A percentile compares a stretch with the other conserved stretches of the same genome.
Conservation (phyloP, 1,139 yeast genomes). For the Taiozyma onychis region DNA sequence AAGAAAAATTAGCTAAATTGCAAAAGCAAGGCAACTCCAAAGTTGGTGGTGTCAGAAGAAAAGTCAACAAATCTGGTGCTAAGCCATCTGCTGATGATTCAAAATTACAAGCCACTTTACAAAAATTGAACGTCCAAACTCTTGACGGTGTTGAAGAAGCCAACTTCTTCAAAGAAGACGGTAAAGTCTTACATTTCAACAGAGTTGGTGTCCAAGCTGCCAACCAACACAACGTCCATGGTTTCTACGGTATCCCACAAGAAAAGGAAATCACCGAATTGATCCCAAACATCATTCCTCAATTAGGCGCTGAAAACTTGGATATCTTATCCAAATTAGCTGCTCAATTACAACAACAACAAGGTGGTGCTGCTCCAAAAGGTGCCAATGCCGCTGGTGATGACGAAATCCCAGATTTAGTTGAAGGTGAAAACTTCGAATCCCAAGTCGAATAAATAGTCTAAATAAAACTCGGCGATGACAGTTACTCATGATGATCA, state of each 20-base stretch:
- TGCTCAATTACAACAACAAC: constrained; percentile 70
- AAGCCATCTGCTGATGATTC: constrained; percentile 74
- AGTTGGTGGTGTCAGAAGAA: constrained; percentile 88
- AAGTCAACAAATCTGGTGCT: constrained; percentile 49
- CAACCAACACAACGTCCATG: constrained; percentile 85
- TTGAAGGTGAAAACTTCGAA: constrained; percentile 93
- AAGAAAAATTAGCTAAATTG: constrained; percentile 81
- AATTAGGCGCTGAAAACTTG: constrained; percentile 94
- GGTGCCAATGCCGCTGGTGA: constrained; percentile 36
- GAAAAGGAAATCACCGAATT: constrained; percentile 90
- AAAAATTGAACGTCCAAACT: constrained; percentile 85
- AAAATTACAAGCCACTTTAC: constrained; percentile 85
- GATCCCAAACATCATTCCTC: constrained; percentile 92
- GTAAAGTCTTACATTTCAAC: constrained; percentile 92
- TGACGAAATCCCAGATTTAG: constrained; percentile 77
- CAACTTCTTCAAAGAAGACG: constrained; percentile 95
- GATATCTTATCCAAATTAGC: constrained; percentile 88
- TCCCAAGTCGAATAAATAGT: constrained; percentile 57
- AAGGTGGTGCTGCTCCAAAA: constrained; percentile 45
- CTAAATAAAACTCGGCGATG: neutral
- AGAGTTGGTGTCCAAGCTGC: constrained; percentile 95
- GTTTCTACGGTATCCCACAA: constrained; percentile 93
- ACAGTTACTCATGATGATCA: neutral
- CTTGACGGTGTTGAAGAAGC: constrained; percentile 92
- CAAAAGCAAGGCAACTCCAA: constrained; percentile 70